Conservation (phyloP, 768 basidiomycete species). For the Fistulinella prunicolor region DNA sequence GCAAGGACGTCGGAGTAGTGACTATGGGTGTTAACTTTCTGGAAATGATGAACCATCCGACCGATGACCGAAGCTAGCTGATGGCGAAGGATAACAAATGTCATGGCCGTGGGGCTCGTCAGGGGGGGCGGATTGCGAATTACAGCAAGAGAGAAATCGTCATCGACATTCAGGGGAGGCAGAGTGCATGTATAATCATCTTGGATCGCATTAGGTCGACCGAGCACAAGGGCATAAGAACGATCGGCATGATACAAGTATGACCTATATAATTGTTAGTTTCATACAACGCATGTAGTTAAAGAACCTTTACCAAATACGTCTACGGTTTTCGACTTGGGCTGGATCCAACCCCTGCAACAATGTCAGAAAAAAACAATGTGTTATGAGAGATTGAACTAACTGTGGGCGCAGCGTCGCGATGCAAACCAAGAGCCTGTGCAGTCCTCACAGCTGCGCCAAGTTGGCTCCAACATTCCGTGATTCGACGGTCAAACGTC, state of each 20-base stretch:
- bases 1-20: constrained; percentile 81
- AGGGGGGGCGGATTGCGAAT: constrained; percentile 55
- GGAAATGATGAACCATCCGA: constrained; percentile 90
- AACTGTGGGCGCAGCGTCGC: constrained; percentile 83
- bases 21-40: constrained; percentile 71
- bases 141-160: constrained; percentile 45
- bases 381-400: constrained; percentile 20
- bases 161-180: constrained; percentile 70
- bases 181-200: constrained; percentile 85
- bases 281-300: background rate
- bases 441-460: constrained; percentile 92
- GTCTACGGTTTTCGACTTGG: constrained; percentile 83
- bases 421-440: constrained; percentile 88
- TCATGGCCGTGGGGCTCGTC: constrained; percentile 75
- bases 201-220: constrained; percentile 86
- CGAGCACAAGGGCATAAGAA: constrained; percentile 87
- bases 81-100: constrained; percentile 85
- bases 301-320: constrained; percentile 64
- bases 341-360: constrained; percentile 66
- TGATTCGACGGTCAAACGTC: constrained; percentile 77
- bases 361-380: constrained; percentile 6
- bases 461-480: constrained; percentile 95
- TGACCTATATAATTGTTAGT: constrained; percentile 48
- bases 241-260: constrained; percentile 93
- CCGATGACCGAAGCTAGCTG: constrained; percentile 82